A percentile compares a stretch with the other conserved stretches of the same genome.
phyloP scores from a whole-genome alignment of 305 asterid species.

The Fraxinus platypoda region DNA sequence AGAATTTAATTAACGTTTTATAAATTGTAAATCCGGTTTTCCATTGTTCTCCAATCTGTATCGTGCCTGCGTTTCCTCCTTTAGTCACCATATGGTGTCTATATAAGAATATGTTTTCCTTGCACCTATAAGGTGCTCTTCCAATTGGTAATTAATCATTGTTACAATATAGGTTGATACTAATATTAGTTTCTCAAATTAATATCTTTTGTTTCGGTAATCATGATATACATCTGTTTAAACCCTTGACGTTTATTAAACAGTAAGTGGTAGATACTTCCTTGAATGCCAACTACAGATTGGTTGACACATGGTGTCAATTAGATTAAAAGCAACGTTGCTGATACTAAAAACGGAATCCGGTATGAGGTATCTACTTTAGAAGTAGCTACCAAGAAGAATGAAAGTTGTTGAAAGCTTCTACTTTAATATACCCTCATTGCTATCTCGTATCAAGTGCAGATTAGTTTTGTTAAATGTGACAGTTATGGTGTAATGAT shows the following conservation, averaged over 20 bases:
- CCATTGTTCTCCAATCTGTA: background rate
- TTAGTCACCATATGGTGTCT: background rate
- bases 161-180: background rate
- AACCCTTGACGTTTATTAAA: conserved; percentile 4
- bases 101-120: background rate
- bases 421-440: background rate
- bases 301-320: background rate
- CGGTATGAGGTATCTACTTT: background rate
- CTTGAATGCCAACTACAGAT: background rate
- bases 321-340: background rate
- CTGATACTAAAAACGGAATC: background rate
- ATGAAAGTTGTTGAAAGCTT: conserved; percentile 1
- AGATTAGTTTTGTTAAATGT: conserved; percentile 7
- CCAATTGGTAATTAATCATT: background rate
- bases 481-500: conserved; percentile 7
- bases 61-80: background rate
- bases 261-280: background rate
- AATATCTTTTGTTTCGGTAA: background rate
- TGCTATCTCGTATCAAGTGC: background rate
- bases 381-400: conserved; percentile 1
- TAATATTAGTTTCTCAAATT: background rate
- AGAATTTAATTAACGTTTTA: background rate
- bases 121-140: background rate
- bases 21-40: background rate
- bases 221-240: conserved; percentile 5